Evolutionary conservation across 106 monocot species (phyloP).

Genomic region (Dendrobium huoshanense): DNA sequence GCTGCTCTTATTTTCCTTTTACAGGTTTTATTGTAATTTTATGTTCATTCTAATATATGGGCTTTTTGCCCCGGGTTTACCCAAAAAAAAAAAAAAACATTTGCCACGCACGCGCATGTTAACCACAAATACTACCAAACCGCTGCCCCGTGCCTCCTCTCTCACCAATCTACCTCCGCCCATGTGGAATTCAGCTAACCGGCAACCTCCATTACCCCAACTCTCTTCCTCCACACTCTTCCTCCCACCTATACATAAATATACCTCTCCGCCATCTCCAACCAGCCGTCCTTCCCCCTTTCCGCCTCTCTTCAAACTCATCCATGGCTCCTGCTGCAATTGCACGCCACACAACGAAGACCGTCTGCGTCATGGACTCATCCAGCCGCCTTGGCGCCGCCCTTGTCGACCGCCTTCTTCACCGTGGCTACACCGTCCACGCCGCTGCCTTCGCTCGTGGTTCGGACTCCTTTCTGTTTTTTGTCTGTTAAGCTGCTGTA

Average conservation of each 20-base stretch:
- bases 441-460: slow-evolving; percentile 49
- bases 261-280: neutral
- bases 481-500: neutral
- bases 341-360: slow-evolving; percentile 17
- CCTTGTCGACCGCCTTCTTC: slow-evolving; percentile 63
- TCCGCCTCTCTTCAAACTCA: neutral
- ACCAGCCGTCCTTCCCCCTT: neutral
- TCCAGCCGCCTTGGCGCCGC: slow-evolving; percentile 40
- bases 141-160: neutral
- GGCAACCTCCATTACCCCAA: slow-evolving; percentile 24
- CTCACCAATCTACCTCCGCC: slow-evolving; percentile 9
- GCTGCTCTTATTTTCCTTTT: too few species aligned
- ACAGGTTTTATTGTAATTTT: too few species aligned
- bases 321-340: slow-evolving; percentile 20
- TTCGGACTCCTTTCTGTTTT: neutral
- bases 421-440: slow-evolving; percentile 72
- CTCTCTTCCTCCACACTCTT: slow-evolving; percentile 10
- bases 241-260: slow-evolving; percentile 4
- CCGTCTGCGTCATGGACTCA: slow-evolving; percentile 88
- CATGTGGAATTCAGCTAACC: slow-evolving; percentile 26
- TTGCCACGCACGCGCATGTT: too few species aligned
- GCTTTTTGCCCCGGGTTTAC: too few species aligned
- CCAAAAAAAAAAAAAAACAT: too few species aligned
- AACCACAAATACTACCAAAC: neutral
- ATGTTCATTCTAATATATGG: too few species aligned